Conservation (phyloP, 148 eudicot species). For the Persicaria maculosa region DNA sequence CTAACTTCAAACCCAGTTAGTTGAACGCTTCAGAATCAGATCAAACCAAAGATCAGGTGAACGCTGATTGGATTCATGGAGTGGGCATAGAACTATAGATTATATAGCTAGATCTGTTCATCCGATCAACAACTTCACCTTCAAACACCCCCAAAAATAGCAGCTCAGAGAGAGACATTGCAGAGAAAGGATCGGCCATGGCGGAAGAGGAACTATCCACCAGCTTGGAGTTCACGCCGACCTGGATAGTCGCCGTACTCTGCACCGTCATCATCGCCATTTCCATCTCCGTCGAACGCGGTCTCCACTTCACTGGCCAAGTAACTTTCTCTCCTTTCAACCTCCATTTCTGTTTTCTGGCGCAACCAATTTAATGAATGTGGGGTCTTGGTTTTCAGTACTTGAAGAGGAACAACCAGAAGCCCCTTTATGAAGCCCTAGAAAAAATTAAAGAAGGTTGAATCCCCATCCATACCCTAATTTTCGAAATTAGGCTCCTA, state of each 20-base stretch:
- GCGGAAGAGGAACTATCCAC: conserved; percentile 38
- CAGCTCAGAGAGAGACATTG: background rate
- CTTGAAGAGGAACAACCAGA: conserved; percentile 62
- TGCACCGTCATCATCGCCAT: conserved; percentile 60
- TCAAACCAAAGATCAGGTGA: background rate
- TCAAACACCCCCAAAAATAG: background rate
- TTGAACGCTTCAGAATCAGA: no score
- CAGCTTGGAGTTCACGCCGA: conserved; percentile 51
- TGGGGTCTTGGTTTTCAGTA: conserved; percentile 22
- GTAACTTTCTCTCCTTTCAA: conserved; percentile 6
- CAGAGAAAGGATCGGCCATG: conserved; percentile 23
- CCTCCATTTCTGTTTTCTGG: background rate
- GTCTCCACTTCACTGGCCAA: conserved; percentile 75
- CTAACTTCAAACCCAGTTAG: no score
- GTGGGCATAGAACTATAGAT: no score
- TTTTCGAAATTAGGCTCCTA: background rate
- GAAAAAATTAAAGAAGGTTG: conserved; percentile 89
- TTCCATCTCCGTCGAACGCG: conserved; percentile 69
- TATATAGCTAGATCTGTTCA: no score
- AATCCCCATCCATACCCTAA: background rate
- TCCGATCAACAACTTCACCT: no score
- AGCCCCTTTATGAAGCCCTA: conserved; percentile 71
- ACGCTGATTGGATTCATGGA: background rate
- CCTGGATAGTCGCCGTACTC: conserved; percentile 69
- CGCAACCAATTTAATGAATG: background rate